Percentiles rank a stretch among this genome's conserved stretches.
phyloP scores from a whole-genome alignment of 2,329 filamentous ascomycete genomes.

The Polytolypa hystricis region DNA sequence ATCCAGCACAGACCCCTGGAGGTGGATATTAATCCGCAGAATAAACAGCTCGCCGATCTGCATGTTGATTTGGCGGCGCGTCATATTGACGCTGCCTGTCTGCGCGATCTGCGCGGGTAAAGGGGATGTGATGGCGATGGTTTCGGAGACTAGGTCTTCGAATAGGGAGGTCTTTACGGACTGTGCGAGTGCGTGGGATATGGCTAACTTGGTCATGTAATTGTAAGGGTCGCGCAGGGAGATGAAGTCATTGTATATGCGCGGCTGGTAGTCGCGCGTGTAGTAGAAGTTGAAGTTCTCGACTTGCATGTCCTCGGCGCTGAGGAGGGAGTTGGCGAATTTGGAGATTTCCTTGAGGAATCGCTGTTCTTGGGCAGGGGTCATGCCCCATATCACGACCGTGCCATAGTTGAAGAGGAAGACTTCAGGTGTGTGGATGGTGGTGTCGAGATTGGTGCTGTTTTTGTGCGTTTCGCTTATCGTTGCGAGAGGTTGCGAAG shows the following conservation, averaged over 20 bases:
- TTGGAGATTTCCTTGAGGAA: slow-evolving; percentile 91
- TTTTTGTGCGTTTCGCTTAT: slow-evolving; percentile 19
- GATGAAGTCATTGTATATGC: slow-evolving; percentile 99
- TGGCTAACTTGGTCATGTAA: slow-evolving; percentile 96
- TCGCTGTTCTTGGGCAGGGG: slow-evolving; percentile 71
- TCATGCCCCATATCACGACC: slow-evolving; percentile 98
- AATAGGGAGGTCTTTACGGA: slow-evolving; percentile 97
- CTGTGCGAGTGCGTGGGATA: slow-evolving; percentile 89
- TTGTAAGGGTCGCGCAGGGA: slow-evolving; percentile 85
- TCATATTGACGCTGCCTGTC: slow-evolving; percentile 84
- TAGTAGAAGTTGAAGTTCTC: slow-evolving; percentile 99
- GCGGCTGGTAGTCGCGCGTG: slow-evolving; percentile 90
- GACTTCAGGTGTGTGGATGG: slow-evolving; percentile 83
- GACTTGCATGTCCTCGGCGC: slow-evolving; percentile 79
- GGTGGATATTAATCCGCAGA: slow-evolving; percentile 90
- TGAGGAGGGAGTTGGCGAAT: slow-evolving; percentile 85
- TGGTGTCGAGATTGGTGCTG: slow-evolving; percentile 66
- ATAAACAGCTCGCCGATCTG: slow-evolving; percentile 98
- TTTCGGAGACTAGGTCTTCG: slow-evolving; percentile 87
- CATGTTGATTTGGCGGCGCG: slow-evolving; percentile 91
- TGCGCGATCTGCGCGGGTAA: slow-evolving; percentile 85
- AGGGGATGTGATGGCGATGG: slow-evolving; percentile 85
- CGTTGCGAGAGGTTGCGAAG: slow-evolving; percentile 11
- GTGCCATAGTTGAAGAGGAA: slow-evolving; percentile 98
- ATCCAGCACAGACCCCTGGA: slow-evolving; percentile 92